A percentile compares a stretch with the other conserved stretches of the same genome.
phyloP scores from a whole-genome alignment of 2,329 filamentous ascomycete species.

The Exophiala viscosa region DNA sequence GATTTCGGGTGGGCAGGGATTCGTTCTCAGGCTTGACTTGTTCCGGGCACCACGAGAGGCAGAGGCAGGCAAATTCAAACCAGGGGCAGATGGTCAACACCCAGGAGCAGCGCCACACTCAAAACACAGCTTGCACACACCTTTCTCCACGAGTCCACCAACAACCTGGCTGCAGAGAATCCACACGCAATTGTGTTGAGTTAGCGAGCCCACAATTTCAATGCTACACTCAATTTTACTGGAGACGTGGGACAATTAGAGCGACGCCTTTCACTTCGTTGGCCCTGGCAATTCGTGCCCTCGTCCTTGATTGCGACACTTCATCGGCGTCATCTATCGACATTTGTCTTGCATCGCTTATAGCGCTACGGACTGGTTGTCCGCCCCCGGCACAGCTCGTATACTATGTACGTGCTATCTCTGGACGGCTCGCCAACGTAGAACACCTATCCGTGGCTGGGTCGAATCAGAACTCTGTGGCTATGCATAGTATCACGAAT shows the following conservation, averaged over 20 bases:
- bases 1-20: conserved; percentile 14
- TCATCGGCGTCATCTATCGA: conserved; percentile 15
- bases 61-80: conserved; percentile 7
- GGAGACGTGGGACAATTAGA: background rate
- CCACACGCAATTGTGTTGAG: conserved; percentile 1
- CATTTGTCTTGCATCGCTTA: conserved; percentile 13
- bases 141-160: background rate
- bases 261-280: background rate
- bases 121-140: too few species aligned
- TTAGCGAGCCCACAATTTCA: background rate
- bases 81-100: conserved; percentile 7
- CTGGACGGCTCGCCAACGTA: conserved; percentile 10
- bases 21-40: conserved; percentile 7
- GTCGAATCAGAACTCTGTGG: conserved; percentile 11
- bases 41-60: conserved; percentile 4
- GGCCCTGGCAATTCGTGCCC: conserved; percentile 9
- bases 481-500: conserved; percentile 12
- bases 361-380: conserved; percentile 17
- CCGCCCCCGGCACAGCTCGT: conserved; percentile 15
- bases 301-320: conserved; percentile 18
- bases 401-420: conserved; percentile 14
- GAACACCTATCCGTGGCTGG: conserved; percentile 11
- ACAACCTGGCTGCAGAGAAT: background rate
- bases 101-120: conserved; percentile 6
- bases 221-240: background rate